Evolutionary conservation across 352 stramenopile genomes (phyloP).

Genomic region (Elongisporangium anandrum): DNA sequence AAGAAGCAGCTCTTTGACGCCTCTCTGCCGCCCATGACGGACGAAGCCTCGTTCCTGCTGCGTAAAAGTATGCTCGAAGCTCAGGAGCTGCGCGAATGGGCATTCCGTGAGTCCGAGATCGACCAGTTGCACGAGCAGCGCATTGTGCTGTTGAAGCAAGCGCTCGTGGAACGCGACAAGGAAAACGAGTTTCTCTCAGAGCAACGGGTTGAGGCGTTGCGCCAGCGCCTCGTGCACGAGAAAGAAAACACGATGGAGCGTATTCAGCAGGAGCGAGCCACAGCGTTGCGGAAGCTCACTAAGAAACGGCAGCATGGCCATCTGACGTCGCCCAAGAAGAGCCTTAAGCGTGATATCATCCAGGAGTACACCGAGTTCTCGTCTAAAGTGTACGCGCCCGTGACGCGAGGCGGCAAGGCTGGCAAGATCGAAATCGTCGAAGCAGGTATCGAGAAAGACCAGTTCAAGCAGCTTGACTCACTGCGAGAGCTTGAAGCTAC

Average conservation of each 20-base stretch:
- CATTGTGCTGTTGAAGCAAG: constrained; percentile 71
- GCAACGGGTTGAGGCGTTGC: constrained; percentile 87
- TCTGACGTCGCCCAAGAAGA: constrained; percentile 26
- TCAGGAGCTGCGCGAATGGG: constrained; percentile 89
- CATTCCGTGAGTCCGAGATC: constrained; percentile 87
- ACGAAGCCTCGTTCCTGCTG: constrained; percentile 89
- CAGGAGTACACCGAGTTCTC: constrained; percentile 81
- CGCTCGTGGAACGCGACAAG: constrained; percentile 84
- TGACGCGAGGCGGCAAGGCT: constrained; percentile 54
- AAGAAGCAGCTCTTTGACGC: constrained; percentile 84
- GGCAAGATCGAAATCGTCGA: constrained; percentile 50
- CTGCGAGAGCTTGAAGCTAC: constrained; percentile 60
- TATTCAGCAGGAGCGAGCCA: constrained; percentile 86
- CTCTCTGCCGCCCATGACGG: constrained; percentile 91
- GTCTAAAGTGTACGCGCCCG: constrained; percentile 83
- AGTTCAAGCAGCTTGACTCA: constrained; percentile 47
- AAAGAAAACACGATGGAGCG: constrained; percentile 72
- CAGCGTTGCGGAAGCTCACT: constrained; percentile 87
- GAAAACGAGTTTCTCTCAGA: constrained; percentile 90
- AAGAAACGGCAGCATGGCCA: constrained; percentile 74
- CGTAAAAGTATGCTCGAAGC: constrained; percentile 91
- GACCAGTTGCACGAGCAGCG: constrained; percentile 80
- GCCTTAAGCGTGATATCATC: constrained; percentile 82
- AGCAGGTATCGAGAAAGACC: constrained; percentile 44
- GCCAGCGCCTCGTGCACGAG: constrained; percentile 69